These are phyloP conservation scores for Calonectria pauciramosa DNA, from an alignment of 2,329 filamentous ascomycete species.

Conservation along the genomic window DNA sequence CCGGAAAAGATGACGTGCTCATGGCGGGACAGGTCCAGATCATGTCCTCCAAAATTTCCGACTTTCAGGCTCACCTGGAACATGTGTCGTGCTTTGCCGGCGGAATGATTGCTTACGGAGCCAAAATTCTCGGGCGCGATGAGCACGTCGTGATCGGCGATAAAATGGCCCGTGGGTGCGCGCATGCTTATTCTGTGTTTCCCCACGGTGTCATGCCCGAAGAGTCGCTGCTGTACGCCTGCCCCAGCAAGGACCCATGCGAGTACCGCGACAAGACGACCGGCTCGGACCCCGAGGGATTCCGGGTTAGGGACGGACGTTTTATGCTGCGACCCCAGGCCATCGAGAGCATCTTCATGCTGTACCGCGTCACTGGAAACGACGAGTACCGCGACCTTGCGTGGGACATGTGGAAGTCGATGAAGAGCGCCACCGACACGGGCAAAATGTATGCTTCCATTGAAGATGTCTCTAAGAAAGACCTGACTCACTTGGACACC, in stretches of 20 bases:
- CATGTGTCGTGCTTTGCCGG: conserved; percentile 76
- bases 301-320: conserved; percentile 32
- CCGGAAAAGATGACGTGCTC: conserved; percentile 70
- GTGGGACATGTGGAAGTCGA: conserved; percentile 79
- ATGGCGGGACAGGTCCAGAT: conserved; percentile 66
- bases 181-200: conserved; percentile 72
- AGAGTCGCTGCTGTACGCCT: conserved; percentile 62
- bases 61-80: conserved; percentile 54
- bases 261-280: conserved; percentile 33
- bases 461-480: conserved; percentile 71
- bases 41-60: conserved; percentile 46
- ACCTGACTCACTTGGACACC: conserved; percentile 62
- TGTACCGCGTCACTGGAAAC: conserved; percentile 82
- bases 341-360: conserved; percentile 84
- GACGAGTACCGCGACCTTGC: conserved; percentile 74
- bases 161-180: conserved; percentile 73
- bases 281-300: conserved; percentile 28
- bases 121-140: conserved; percentile 64
- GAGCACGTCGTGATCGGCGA: conserved; percentile 69
- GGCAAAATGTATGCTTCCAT: conserved; percentile 74
- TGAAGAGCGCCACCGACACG: conserved; percentile 72
- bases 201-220: conserved; percentile 75
- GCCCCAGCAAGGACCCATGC: conserved; percentile 45
- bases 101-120: conserved; percentile 74
- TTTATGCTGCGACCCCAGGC: conserved; percentile 62